Base-by-base conservation (phyloP, 768 basidiomycete species). In the Russula foetens region DNA sequence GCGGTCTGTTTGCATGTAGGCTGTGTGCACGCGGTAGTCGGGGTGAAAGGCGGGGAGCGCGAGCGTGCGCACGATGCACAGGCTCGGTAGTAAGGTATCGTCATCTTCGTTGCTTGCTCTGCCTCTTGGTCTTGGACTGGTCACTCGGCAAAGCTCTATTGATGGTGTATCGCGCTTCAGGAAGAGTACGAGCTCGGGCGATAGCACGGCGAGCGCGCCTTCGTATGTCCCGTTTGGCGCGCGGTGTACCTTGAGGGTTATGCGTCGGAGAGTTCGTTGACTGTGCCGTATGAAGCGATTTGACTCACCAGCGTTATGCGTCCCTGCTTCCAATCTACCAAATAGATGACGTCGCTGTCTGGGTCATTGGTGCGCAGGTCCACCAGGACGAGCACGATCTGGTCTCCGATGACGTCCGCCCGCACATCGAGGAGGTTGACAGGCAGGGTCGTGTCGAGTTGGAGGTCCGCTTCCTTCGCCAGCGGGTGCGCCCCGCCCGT, bases 1-100 rank as follows among this genome's bases (percentile, higher is more conserved):
- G 0, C 50, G 50, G 56, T 62, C 60, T 9, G 60, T 62, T 7
- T 62, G 60, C 55, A 62, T 62, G 35, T 62, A 62, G 9, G 55
- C 60, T 2, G 60, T 62, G 44, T 62, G 60, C 1, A 62, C 55
- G 35, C 33, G 54, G 26, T 39, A 51, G 26, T 51, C 55, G 0
- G 35, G 11, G 44, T 52, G 49, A 33, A 62, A 62, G 0, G 2
- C 24, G 1, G 60, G 60, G 0, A 62, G 54, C 28, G 55, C 55
- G 55, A 62, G 60, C 38, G 60, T 62, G 44, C 60, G 28, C 11
- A 62, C 35, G 19, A 52, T 55, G 3, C 33, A 49, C 11, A 62
- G 23, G 44, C 21, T 52, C 12, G 44, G 44, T 0, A 44, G 28
- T 35, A 11, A 12, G 35, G 35, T 12, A 35, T 11, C 35, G 35